Evolutionary conservation across 1,284 basidiomycete genomes (phyloP).

Genomic region (Apiotrichum domesticum): DNA sequence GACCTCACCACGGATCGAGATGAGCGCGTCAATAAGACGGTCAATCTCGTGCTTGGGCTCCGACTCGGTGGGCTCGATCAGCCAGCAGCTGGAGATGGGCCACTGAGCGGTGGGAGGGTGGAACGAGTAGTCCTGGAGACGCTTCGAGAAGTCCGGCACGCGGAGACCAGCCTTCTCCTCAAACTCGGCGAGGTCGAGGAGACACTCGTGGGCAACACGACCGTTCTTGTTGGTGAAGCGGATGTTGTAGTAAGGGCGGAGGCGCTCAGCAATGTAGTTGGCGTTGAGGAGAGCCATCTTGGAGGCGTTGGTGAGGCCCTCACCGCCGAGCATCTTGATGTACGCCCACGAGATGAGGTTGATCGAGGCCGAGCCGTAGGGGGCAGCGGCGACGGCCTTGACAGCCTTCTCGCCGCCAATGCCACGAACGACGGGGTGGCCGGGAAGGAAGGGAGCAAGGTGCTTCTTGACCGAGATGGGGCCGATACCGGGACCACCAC

Average conservation of each 20-base stretch:
- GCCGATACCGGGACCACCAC: constrained; percentile 84
- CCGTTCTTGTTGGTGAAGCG: constrained; percentile 86
- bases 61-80: constrained; percentile 92
- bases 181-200: constrained; percentile 93
- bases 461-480: constrained; percentile 94
- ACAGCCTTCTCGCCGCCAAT: constrained; percentile 70
- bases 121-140: constrained; percentile 56
- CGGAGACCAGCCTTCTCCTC: constrained; percentile 81
- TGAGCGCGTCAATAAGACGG: constrained; percentile 93
- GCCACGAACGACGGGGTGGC: constrained; percentile 67
- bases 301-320: constrained; percentile 76
- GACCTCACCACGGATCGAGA: constrained; percentile 84
- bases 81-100: constrained; percentile 75
- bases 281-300: constrained; percentile 85
- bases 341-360: constrained; percentile 97
- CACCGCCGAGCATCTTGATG: constrained; percentile 94
- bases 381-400: constrained; percentile 81
- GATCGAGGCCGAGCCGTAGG: constrained; percentile 91
- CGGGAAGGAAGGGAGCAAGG: constrained; percentile 87
- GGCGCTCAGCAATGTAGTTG: constrained; percentile 90
- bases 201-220: constrained; percentile 88
- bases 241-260: constrained; percentile 78
- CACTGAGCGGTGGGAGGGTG: constrained; percentile 53
- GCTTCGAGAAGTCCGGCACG: constrained; percentile 93
- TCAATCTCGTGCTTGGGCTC: constrained; percentile 87